A percentile compares a stretch with the other conserved stretches of the same genome.
Evolutionary conservation across 2,329 filamentous ascomycete genomes (phyloP).

Genomic region (Tolypocladium tundrense): DNA sequence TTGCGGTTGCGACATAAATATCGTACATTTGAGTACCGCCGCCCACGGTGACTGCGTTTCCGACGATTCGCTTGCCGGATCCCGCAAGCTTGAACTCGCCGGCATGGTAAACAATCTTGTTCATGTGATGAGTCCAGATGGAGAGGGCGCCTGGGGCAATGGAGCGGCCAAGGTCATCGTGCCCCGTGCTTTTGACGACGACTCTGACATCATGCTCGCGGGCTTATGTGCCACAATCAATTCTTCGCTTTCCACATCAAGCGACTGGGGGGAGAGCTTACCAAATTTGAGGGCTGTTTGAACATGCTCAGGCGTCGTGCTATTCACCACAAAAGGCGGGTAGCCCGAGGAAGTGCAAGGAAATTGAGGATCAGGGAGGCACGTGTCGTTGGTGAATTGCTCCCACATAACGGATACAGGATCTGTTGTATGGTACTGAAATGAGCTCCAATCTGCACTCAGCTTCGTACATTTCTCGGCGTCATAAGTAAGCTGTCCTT

Average conservation of each 20-base stretch:
- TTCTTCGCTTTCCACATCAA: fast-evolving
- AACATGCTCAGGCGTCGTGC: conserved; percentile 20
- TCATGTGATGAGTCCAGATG: conserved; percentile 42
- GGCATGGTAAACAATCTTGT: conserved; percentile 24
- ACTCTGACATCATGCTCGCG: conserved; percentile 31
- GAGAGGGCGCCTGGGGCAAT: conserved; percentile 39
- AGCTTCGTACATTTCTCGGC: conserved; percentile 17
- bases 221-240: conserved; percentile 12
- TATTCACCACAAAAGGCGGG: conserved; percentile 25
- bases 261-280: conserved; percentile 14
- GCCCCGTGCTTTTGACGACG: conserved; percentile 28
- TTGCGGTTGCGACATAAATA: conserved; percentile 23
- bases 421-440: conserved; percentile 16
- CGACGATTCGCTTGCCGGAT: conserved; percentile 28
- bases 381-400: conserved; percentile 40
- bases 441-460: conserved; percentile 14
- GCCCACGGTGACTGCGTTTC: conserved; percentile 39
- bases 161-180: conserved; percentile 34
- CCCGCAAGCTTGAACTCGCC: conserved; percentile 30
- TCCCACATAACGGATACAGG: conserved; percentile 24
- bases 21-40: conserved; percentile 42
- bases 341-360: conserved; percentile 24
- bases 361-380: conserved; percentile 28
- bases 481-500: conserved; percentile 13
- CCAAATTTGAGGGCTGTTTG: conserved; percentile 31